Evolutionary conservation across 805 yeast species (phyloP), one percentile per base, ranked within the genome.

Genomic region (Tanozyma kutaoensis): DNA sequence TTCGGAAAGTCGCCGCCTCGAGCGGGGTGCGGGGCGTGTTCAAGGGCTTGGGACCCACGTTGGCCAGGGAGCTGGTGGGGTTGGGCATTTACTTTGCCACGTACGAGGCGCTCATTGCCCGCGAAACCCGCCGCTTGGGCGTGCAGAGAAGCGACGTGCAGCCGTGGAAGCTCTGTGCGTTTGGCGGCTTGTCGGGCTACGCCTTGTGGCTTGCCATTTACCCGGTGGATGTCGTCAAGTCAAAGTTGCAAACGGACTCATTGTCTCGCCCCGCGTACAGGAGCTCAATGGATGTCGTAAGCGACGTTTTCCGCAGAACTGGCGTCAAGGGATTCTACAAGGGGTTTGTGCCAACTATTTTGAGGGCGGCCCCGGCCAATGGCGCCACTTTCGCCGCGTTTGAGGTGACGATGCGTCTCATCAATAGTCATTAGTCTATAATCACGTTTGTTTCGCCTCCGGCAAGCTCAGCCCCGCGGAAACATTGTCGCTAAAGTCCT

Each of bases 361-460:
- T 91, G 37, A 77, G 99, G 56, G 97, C 99, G 26, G 94, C 95
- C 3, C 98, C 98, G 1, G 98, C 93, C 3, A 93, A 91, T 48
- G 99, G 95, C 23, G 94, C 93, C 17, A 93, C 98, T 0, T 91
- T 91, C 55, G 77, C 84, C 24, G 85, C 93, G 2, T 91, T 91
- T 49, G 99, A 91, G 52, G 54, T 78, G 27, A 80, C 95, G 4
- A 77, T 86, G 79, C 72, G 94, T 55, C 39, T 61, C 15, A 45
- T 70, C 24, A 58, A 49, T n/a, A n/a, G n/a, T n/a, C n/a, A n/a
- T n/a, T n/a, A n/a, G n/a, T n/a, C n/a, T n/a, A n/a, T n/a, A n/a
- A n/a, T n/a, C n/a, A n/a, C n/a, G n/a, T n/a, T n/a, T n/a, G n/a
- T n/a, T n/a, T n/a, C n/a, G n/a, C n/a, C n/a, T n/a, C n/a, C n/a